These are phyloP conservation scores for Ascochyta lentis DNA, from an alignment of 2,329 filamentous ascomycete genomes.

Conservation along the genomic window DNA sequence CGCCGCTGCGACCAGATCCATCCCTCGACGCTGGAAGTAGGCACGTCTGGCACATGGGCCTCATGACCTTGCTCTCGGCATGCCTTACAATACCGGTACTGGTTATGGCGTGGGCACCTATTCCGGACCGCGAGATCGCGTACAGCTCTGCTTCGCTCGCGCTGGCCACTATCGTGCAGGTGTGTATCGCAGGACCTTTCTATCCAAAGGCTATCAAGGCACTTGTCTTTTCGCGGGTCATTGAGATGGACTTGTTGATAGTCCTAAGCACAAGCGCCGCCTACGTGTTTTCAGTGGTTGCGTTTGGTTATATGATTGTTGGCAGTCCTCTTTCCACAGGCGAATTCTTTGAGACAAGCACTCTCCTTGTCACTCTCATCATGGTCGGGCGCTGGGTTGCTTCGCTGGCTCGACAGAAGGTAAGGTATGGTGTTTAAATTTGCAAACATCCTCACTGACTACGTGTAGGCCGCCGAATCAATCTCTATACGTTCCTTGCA, in stretches of 20 bases:
- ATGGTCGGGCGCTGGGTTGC: constrained; percentile 59
- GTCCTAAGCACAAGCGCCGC: constrained; percentile 71
- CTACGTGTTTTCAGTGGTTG: constrained; percentile 66
- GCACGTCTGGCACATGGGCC: constrained; percentile 61
- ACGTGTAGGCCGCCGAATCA: constrained; percentile 51
- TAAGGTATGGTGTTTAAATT: background rate
- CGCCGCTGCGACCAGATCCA: constrained; percentile 55
- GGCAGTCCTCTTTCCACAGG: constrained; percentile 50
- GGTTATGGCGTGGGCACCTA: constrained; percentile 71
- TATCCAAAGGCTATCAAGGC: constrained; percentile 70
- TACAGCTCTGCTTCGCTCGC: constrained; percentile 65
- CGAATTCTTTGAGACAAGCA: constrained; percentile 63
- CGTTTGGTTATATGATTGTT: constrained; percentile 52
- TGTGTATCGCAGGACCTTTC: constrained; percentile 68
- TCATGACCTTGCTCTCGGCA: constrained; percentile 43
- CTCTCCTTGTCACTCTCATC: constrained; percentile 61
- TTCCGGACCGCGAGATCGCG: constrained; percentile 54
- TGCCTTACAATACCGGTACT: constrained; percentile 56
- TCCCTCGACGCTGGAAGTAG: constrained; percentile 58
- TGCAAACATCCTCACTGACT: background rate
- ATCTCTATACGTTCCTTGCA: constrained; percentile 66
- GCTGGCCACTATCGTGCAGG: constrained; percentile 71
- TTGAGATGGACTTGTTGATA: constrained; percentile 74
- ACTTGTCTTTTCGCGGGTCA: constrained; percentile 63
- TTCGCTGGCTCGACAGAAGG: constrained; percentile 55